Conservation (phyloP, 192 early-diverging fungal species). For the Chytriomyces sp. region DNA sequence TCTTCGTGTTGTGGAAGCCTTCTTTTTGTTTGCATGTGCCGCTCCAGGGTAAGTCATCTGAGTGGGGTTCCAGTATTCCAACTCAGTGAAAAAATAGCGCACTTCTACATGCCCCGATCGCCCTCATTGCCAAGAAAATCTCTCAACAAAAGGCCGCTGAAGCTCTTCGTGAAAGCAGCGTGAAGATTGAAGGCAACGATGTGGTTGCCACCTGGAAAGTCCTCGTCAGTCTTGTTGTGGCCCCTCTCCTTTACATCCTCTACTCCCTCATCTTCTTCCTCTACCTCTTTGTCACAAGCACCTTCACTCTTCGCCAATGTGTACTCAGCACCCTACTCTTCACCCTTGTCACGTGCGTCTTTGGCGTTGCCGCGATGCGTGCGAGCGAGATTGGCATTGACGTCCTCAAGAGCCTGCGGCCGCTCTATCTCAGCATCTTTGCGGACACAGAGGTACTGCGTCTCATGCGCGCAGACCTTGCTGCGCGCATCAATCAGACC, state of each 20-base stretch:
- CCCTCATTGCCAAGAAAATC: slow-evolving; percentile 26
- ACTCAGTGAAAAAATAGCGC: neutral
- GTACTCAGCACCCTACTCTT: slow-evolving; percentile 38
- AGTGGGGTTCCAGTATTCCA: no score
- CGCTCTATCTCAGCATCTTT: slow-evolving; percentile 75
- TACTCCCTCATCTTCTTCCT: slow-evolving; percentile 70
- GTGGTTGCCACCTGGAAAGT: slow-evolving; percentile 96
- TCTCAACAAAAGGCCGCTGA: slow-evolving; percentile 24
- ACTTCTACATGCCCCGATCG: slow-evolving; percentile 20
- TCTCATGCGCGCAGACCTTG: slow-evolving; percentile 68
- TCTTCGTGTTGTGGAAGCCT: slow-evolving; percentile 70
- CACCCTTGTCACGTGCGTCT: slow-evolving; percentile 57
- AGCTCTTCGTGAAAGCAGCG: slow-evolving; percentile 71
- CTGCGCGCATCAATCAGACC: slow-evolving; percentile 72
- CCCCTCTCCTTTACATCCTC: slow-evolving; percentile 71
- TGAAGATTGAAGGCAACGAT: slow-evolving; percentile 93
- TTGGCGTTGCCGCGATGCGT: slow-evolving; percentile 44
- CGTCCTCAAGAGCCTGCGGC: slow-evolving; percentile 72
- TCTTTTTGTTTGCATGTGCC: slow-evolving; percentile 73
- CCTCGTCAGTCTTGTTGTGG: slow-evolving; percentile 68
- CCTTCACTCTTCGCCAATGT: slow-evolving; percentile 40
- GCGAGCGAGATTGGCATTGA: slow-evolving; percentile 46
- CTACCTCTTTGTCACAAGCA: slow-evolving; percentile 44
- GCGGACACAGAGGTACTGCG: slow-evolving; percentile 61
- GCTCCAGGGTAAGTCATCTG: slow-evolving; percentile 74